Conservation (phyloP, 371 early-diverging fungal genomes). For the Polyrhizophydium stewartii region DNA sequence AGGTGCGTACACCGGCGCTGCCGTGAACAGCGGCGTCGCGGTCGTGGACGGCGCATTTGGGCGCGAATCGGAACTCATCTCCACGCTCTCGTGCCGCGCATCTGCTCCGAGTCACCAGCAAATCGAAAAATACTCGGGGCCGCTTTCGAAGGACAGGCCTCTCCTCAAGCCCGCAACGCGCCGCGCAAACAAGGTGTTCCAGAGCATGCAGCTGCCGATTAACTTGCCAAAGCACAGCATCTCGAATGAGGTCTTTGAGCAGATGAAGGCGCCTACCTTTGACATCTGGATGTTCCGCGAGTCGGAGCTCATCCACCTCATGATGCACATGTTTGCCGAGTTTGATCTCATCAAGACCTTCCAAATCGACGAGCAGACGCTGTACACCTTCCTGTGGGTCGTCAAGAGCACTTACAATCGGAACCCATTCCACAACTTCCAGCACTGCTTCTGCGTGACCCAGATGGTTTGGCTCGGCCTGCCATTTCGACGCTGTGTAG, state of each 20-base stretch:
- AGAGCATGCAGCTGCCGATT: conserved; percentile 7
- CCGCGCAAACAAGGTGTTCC: neutral
- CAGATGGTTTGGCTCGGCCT: conserved; percentile 37
- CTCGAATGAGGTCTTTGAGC: conserved; percentile 18
- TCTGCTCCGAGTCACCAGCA: conserved; percentile 1
- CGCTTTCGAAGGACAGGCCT: conserved; percentile 3
- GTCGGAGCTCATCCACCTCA: conserved; percentile 29
- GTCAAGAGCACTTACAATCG: conserved; percentile 36
- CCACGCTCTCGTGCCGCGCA: conserved; percentile 1
- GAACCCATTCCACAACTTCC: conserved; percentile 48
- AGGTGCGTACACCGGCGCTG: too few species aligned
- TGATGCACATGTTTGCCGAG: conserved; percentile 43
- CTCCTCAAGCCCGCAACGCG: conserved; percentile 1
- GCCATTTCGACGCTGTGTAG: neutral
- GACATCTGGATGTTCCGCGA: conserved; percentile 44
- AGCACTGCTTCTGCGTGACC: conserved; percentile 46
- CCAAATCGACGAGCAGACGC: conserved; percentile 22
- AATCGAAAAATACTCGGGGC: conserved; percentile 12
- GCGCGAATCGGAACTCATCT: neutral
- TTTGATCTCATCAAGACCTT: conserved; percentile 30
- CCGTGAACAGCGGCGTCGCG: too few species aligned
- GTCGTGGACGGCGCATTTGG: too few species aligned
- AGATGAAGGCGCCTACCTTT: conserved; percentile 41
- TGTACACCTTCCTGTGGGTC: conserved; percentile 29
- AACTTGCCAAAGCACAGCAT: conserved; percentile 8